phyloP scores from a whole-genome alignment of 129 eudicot species.

The Smallanthus sonchifolius region DNA sequence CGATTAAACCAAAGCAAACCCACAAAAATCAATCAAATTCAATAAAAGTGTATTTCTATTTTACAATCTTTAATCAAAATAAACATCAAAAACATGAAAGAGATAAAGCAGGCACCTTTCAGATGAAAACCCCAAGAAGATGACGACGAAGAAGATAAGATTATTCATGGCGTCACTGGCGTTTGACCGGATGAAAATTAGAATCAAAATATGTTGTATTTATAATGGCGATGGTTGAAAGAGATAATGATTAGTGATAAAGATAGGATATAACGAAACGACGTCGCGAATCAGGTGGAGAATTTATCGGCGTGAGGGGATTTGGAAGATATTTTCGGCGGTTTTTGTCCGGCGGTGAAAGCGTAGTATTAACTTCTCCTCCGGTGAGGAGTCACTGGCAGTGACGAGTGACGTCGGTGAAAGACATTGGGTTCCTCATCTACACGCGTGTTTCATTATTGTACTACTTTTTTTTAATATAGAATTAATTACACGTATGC shows the following conservation, averaged over 20 bases:
- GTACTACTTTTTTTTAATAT: background rate
- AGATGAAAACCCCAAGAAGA: slow-evolving; percentile 17
- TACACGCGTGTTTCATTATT: background rate
- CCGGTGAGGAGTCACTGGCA: slow-evolving; percentile 14
- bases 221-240: slow-evolving; percentile 15
- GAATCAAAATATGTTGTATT: slow-evolving; percentile 1
- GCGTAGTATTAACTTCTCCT: slow-evolving; percentile 14
- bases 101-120: slow-evolving; percentile 30
- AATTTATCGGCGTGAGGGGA: slow-evolving; percentile 17
- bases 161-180: slow-evolving; percentile 28
- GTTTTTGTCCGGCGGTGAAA: slow-evolving; percentile 12
- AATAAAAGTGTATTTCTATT: background rate
- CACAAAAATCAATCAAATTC: background rate
- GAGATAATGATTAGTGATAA: background rate
- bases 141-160: slow-evolving; percentile 15
- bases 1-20: background rate
- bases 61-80: background rate
- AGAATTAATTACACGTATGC: no score
- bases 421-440: background rate
- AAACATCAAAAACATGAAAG: background rate
- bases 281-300: slow-evolving; percentile 7
- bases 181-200: slow-evolving; percentile 1
- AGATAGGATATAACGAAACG: slow-evolving; percentile 1
- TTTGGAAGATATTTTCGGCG: slow-evolving; percentile 16
- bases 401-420: slow-evolving; percentile 1